Percentiles rank a stretch among this genome's conserved stretches.
Conservation (phyloP, 2,329 filamentous ascomycete species). For the Ilyonectria robusta region DNA sequence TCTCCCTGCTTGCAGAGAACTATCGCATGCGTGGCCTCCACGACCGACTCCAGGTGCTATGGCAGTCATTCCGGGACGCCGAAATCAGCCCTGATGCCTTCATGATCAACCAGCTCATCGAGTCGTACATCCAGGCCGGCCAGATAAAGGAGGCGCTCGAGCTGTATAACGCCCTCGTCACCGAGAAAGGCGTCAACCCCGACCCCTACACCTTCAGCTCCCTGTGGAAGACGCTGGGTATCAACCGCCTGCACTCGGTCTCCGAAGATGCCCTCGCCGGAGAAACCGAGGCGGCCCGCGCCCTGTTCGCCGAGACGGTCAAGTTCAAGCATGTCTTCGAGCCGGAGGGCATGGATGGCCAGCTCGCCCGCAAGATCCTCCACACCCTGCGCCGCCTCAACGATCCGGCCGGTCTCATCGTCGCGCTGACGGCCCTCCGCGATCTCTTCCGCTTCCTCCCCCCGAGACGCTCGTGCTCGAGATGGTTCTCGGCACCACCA, state of each 20-base stretch:
- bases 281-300: constrained; percentile 55
- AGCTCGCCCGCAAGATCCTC: constrained; percentile 64
- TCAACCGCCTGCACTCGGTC: constrained; percentile 63
- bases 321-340: constrained; percentile 63
- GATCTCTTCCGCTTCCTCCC: constrained; percentile 61
- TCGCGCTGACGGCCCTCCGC: constrained; percentile 61
- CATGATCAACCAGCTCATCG: constrained; percentile 85
- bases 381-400: constrained; percentile 65
- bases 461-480: constrained; percentile 62
- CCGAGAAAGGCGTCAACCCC: constrained; percentile 65
- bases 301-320: constrained; percentile 64
- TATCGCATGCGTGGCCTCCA: constrained; percentile 76
- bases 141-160: constrained; percentile 67
- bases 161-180: constrained; percentile 69
- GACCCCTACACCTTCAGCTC: constrained; percentile 79
- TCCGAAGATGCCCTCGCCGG: constrained; percentile 45
- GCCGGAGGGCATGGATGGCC: constrained; percentile 59
- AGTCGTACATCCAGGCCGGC: constrained; percentile 74
- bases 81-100: constrained; percentile 78
- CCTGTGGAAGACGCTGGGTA: constrained; percentile 73
- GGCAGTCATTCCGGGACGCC: constrained; percentile 72
- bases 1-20: constrained; percentile 80
- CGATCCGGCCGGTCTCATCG: constrained; percentile 61
- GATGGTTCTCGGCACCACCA: constrained; percentile 60
- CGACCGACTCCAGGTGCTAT: constrained; percentile 70